Evolutionary conservation across 495 filamentous ascomycete genomes (phyloP), one percentile per base, ranked within the genome.

Genomic region (Jackrogersella multiformis): DNA sequence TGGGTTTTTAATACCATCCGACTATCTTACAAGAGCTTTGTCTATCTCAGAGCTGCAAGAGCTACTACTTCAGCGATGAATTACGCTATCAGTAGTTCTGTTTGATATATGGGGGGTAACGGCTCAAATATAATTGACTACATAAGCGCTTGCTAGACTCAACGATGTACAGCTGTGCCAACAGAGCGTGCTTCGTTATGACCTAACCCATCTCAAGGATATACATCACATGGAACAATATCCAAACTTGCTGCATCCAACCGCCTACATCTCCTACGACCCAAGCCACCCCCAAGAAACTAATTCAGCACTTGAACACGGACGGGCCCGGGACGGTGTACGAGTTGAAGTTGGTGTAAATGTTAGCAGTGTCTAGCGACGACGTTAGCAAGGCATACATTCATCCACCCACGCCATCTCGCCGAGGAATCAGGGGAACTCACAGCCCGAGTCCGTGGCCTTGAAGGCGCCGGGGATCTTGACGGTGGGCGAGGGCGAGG

Each of bases 391-490:
- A 12, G 7, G 26, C 8, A 35, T 21, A 2, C n/a, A n/a, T n/a
- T n/a, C n/a, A n/a, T n/a, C n/a, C n/a, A n/a, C n/a, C n/a, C n/a
- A n/a, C n/a, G n/a, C 34, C 28, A 1, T 52, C 30, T 35, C 5
- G 1, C 10, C 21, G 13, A 53, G 16, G 32, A 10, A n/a, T 5
- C 5, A 13, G 39, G 23, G 26, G 13, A 36, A 65, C 67, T 70
- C 15, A 70, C 67, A 86, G 15, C 85, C 84, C 0, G 85, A 80
- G 51, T 88, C 85, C 0, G 76, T 84, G 9, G 78, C 78, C 64
- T 82, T 83, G 76, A 87, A 81, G 15, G 81, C 79, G 0, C 85
- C 84, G 0, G 84, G 84, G 35, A 87, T 87, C 60, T 80, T 75
- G 41, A 79, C 83, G 0, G 76, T 79, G 0, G 81, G 81, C 0